Evolutionary conservation across 805 yeast species (phyloP).

Genomic region (Millerozyma acaciae): DNA sequence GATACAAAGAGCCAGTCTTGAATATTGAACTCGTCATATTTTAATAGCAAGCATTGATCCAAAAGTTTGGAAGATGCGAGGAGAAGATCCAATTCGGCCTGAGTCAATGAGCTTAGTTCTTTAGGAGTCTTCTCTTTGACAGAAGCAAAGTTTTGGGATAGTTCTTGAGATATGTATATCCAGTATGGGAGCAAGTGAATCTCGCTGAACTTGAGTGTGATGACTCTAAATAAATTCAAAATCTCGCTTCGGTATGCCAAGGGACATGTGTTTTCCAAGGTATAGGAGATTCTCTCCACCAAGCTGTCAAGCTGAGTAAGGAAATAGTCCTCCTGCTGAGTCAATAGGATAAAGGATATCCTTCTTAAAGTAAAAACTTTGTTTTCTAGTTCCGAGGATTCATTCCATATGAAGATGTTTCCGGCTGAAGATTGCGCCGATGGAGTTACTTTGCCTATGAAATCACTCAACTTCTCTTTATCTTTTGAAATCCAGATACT

Average conservation of each 20-base stretch:
- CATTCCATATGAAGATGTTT: slow-evolving; percentile 71
- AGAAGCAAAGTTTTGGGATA: slow-evolving; percentile 49
- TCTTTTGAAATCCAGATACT: slow-evolving; percentile 62
- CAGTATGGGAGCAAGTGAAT: slow-evolving; percentile 66
- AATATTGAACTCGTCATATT: slow-evolving; percentile 72
- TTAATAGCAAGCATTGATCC: slow-evolving; percentile 66
- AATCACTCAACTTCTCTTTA: slow-evolving; percentile 51
- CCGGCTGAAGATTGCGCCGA: slow-evolving; percentile 43
- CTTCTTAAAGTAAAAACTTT: slow-evolving; percentile 56
- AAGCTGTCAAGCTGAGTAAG: slow-evolving; percentile 49
- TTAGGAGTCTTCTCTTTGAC: slow-evolving; percentile 23
- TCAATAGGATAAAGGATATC: slow-evolving; percentile 57
- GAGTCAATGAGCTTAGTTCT: slow-evolving; percentile 24
- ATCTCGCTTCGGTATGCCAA: slow-evolving; percentile 38
- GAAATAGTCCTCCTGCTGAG: slow-evolving; percentile 57
- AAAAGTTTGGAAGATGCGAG: slow-evolving; percentile 71
- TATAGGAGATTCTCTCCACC: slow-evolving; percentile 32
- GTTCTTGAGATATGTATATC: slow-evolving; percentile 60
- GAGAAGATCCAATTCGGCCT: slow-evolving; percentile 38
- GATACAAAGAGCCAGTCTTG: slow-evolving; percentile 83
- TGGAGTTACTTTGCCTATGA: slow-evolving; percentile 29
- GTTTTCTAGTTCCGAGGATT: slow-evolving; percentile 52
- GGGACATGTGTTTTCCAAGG: slow-evolving; percentile 30
- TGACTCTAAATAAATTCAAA: slow-evolving; percentile 58
- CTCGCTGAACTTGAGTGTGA: slow-evolving; percentile 59